Base-by-base conservation (phyloP, 129 eudicot genomes). In the Saussurea involucrata region DNA sequence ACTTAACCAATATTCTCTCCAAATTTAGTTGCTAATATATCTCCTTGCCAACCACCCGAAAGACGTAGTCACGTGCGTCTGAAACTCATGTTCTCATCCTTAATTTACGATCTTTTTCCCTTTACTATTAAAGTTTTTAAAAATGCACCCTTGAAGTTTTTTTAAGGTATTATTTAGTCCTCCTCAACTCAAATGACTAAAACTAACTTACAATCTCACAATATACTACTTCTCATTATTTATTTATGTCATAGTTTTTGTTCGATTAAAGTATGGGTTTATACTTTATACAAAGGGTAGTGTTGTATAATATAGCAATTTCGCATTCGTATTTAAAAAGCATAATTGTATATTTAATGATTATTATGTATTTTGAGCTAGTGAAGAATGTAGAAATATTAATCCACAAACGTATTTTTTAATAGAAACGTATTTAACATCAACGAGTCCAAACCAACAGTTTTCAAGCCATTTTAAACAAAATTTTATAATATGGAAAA, bases 1-100 rank as follows among this genome's bases (percentile, higher is more conserved):
- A 49, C 4, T 21, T 32, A 58, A 58, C 77, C 78, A 74, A 74
- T 34, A 74, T 60, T 74, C 57, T 22, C 70, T 74, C 78, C 78
- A 34, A 68, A 20, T 68, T 68, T 18, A 32, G 55, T n/a, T 68
- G 55, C 72, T 61, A n/a, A 60, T 21, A 74, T 11, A 34, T 61
- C 78, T 74, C 78, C 17, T 61, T 61, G 69, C 60, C 61, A 63
- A 61, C 18, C 61, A 25, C 55, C 58, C 24, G 13, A 4, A 74
- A 57, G 68, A 58, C 49, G 32, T 10, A 73, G 68, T 57, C 77
- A 57, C 76, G 76, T 73, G 20, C 65, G 8, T 71, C 7, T 46
- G 4, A 37, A 46, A 12, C 42, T 5, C 64, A 20, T 12, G 60
- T 24, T 46, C 15, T 27, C 29, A 27, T 27, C 3, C 29, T 1